phyloP scores from a whole-genome alignment of 345 rosid species.

The Populus pruinosa region DNA sequence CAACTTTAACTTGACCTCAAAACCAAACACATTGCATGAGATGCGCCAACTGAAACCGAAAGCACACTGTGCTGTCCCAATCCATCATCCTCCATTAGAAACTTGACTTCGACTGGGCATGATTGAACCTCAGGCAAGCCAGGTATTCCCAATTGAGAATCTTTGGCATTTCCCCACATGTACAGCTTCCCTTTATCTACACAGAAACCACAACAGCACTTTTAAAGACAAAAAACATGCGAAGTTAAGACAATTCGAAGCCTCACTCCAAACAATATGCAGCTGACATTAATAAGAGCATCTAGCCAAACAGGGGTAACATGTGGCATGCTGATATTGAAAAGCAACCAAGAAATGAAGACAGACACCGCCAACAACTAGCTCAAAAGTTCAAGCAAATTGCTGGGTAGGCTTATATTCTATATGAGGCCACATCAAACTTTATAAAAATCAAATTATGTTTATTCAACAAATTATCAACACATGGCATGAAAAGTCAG shows the following conservation, averaged over 20 bases:
- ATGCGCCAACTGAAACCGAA: slow-evolving; percentile 76
- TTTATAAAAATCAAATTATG: background rate
- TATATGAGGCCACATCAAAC: background rate
- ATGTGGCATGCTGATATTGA: background rate
- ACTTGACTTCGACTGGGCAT: slow-evolving; percentile 64
- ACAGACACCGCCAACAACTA: background rate
- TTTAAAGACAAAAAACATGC: background rate
- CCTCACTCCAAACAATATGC: background rate
- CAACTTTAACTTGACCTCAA: slow-evolving; percentile 38
- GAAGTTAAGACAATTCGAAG: background rate
- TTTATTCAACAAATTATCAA: background rate
- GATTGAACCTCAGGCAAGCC: slow-evolving; percentile 72
- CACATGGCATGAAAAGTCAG: background rate
- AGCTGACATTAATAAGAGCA: no score
- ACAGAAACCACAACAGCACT: background rate
- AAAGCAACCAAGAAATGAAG: background rate
- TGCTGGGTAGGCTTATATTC: background rate
- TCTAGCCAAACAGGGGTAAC: background rate
- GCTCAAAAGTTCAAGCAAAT: background rate
- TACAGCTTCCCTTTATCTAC: slow-evolving; percentile 75
- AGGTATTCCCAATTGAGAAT: slow-evolving; percentile 82
- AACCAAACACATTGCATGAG: slow-evolving; percentile 80
- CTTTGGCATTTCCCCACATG: slow-evolving; percentile 97
- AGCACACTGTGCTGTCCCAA: slow-evolving; percentile 54
- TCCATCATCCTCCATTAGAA: slow-evolving; percentile 67